Evolutionary conservation across 306 rosid genomes (phyloP).

Genomic region (Lagenaria siceraria): DNA sequence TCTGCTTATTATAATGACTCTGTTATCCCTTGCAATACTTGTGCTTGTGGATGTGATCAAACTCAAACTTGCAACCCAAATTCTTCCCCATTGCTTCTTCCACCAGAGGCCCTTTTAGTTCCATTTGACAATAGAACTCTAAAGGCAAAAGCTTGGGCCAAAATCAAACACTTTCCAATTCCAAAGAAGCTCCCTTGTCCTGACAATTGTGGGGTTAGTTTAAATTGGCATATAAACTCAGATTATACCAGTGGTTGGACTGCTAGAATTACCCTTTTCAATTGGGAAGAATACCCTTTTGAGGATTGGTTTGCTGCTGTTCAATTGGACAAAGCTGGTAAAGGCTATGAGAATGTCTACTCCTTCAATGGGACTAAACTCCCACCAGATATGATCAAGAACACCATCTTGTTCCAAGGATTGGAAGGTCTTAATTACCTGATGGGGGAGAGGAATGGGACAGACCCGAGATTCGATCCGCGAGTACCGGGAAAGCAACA

Average conservation of each 20-base stretch:
- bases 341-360: slow-evolving; percentile 39
- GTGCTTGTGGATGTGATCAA: slow-evolving; percentile 65
- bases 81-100: slow-evolving; percentile 35
- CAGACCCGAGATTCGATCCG: slow-evolving; percentile 15
- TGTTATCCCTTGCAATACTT: slow-evolving; percentile 67
- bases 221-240: slow-evolving; percentile 72
- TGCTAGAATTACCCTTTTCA: slow-evolving; percentile 70
- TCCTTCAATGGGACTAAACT: slow-evolving; percentile 72
- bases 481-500: slow-evolving; percentile 82
- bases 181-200: slow-evolving; percentile 54
- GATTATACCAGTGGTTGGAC: slow-evolving; percentile 64
- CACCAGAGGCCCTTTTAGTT: slow-evolving; percentile 53
- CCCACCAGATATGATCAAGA: slow-evolving; percentile 9
- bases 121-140: slow-evolving; percentile 50
- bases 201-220: slow-evolving; percentile 67
- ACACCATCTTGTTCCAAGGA: slow-evolving; percentile 55
- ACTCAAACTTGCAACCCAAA: slow-evolving; percentile 25
- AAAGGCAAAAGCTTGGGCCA: slow-evolving; percentile 72
- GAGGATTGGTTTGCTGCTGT: slow-evolving; percentile 72
- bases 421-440: slow-evolving; percentile 44
- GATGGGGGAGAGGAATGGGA: slow-evolving; percentile 43
- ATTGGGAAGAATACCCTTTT: slow-evolving; percentile 36
- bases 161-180: slow-evolving; percentile 21
- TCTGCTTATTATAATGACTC: slow-evolving; percentile 65
- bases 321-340: slow-evolving; percentile 28